Evolutionary conservation across 2,329 filamentous ascomycete genomes (phyloP).

Genomic region (Arthrinium puccinioides): DNA sequence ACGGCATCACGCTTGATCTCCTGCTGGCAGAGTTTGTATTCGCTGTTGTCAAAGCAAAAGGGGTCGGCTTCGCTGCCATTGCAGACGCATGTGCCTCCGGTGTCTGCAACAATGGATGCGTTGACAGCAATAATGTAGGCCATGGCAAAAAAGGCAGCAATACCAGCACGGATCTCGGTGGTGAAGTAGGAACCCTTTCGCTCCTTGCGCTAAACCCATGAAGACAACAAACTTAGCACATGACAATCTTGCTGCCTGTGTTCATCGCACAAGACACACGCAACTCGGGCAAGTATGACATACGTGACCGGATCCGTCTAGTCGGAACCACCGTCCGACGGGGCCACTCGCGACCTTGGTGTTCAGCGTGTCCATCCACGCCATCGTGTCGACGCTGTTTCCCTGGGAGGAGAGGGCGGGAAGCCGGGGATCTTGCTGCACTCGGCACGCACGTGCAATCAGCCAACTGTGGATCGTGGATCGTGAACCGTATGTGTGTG

Average conservation of each 20-base stretch:
- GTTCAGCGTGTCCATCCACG: constrained; percentile 45
- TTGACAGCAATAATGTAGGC: constrained; percentile 40
- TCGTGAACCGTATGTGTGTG: no score
- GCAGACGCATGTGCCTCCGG: constrained; percentile 63
- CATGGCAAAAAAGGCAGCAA: constrained; percentile 67
- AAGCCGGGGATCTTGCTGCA: no score
- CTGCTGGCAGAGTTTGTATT: constrained; percentile 56
- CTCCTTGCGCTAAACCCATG: constrained; percentile 48
- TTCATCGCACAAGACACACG: neutral
- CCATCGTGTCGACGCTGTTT: constrained; percentile 29
- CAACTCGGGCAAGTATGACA: constrained; percentile 25
- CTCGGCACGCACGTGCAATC: no score
- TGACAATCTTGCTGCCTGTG: neutral
- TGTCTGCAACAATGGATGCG: constrained; percentile 20
- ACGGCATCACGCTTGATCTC: constrained; percentile 71
- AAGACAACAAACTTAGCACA: constrained; percentile 2
- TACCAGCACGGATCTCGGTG: constrained; percentile 75
- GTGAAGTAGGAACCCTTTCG: constrained; percentile 71
- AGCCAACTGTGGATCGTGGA: no score
- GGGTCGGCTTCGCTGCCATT: constrained; percentile 41
- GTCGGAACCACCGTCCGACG: constrained; percentile 67
- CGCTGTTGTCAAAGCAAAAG: constrained; percentile 44
- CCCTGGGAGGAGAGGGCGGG: no score
- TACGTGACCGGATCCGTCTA: constrained; percentile 79
- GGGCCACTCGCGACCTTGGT: constrained; percentile 53